Evolutionary conservation across 441 rosid species (phyloP), one percentile per base, ranked within the genome.

Genomic region (Aquilaria agallochum): DNA sequence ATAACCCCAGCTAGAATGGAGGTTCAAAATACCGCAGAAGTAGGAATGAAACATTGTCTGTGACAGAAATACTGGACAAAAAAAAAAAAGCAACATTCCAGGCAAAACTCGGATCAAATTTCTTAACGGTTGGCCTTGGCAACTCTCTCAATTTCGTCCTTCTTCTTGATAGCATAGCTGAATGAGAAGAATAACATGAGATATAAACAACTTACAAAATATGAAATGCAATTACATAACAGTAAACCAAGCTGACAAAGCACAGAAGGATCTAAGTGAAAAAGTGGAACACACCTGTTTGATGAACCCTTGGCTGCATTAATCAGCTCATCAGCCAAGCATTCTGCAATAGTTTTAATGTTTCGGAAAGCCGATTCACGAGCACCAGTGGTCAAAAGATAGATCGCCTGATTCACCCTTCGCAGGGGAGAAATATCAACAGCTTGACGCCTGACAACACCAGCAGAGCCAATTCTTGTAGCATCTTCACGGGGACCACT

Each of bases 291-390:
- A 36, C 42, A 91, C 97, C 94, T 91, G 85, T 89, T 91, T 13
- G 97, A 91, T 14, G 97, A 91, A 31, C 97, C 97, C 79, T 91
- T 91, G 0, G 97, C 94, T 33, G 97, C 96, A 76, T 91, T 91
- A 62, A 89, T 87, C 44, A 91, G 94, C 45, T 91, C 97, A 74
- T 89, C 96, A 45, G 96, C 96, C 69, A 91, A 81, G 40, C 97
- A 91, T 55, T 91, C 96, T 0, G 96, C 95, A 13, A 89, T 85
- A 2, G 96, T 86, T 79, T 88, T 91, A 53, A 91, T 80, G 74
- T 87, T 91, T 60, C 97, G 78, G 68, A 91, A 89, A 3, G 96
- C 94, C 46, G 95, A 78, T 56, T 91, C 96, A 60, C 96, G 88
- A 30, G 97, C 97, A 70, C 97, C 96, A 9, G 92, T 91, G 0